A percentile compares a stretch with the other conserved stretches of the same genome.
Conservation (phyloP, 768 basidiomycete species). For the Hortiboletus campestris region DNA sequence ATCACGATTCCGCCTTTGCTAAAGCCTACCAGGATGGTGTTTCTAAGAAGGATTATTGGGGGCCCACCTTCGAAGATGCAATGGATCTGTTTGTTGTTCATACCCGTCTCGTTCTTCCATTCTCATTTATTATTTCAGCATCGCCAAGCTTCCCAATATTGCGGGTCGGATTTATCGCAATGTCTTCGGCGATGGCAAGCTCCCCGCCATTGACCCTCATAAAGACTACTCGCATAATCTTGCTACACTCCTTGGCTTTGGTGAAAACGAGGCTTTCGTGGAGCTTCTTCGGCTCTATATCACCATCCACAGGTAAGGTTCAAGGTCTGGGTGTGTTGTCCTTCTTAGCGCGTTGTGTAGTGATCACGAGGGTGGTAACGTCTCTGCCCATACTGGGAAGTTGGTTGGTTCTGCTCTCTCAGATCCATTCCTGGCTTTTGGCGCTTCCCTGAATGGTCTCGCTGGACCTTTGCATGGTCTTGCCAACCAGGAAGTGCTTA, state of each 20-base stretch:
- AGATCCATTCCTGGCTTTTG: constrained; percentile 95
- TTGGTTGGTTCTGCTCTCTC: constrained; percentile 94
- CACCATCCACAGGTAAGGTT: constrained; percentile 82
- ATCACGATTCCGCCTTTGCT: constrained; percentile 96
- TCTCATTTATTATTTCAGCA: constrained; percentile 44
- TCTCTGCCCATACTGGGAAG: constrained; percentile 93
- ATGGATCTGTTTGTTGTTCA: constrained; percentile 69
- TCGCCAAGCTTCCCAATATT: constrained; percentile 96
- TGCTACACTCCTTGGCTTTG: constrained; percentile 87
- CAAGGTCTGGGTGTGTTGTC: neutral
- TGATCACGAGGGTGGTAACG: constrained; percentile 98
- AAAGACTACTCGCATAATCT: constrained; percentile 93
- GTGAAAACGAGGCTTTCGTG: constrained; percentile 82
- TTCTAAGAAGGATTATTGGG: constrained; percentile 97
- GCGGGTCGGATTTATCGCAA: constrained; percentile 91
- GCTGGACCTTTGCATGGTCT: constrained; percentile 97
- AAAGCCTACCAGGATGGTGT: constrained; percentile 91
- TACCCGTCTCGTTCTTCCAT: neutral
- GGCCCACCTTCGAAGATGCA: constrained; percentile 84
- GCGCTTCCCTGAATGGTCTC: constrained; percentile 91
- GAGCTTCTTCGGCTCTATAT: constrained; percentile 95
- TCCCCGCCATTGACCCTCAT: constrained; percentile 74
- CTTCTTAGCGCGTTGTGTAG: constrained; percentile 32
- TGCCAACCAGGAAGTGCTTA: constrained; percentile 94
- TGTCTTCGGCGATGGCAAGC: constrained; percentile 84